Evolutionary conservation across 768 basidiomycete species (phyloP), one percentile per base, ranked within the genome.

Genomic region (Porpolomopsis calyptriformis): DNA sequence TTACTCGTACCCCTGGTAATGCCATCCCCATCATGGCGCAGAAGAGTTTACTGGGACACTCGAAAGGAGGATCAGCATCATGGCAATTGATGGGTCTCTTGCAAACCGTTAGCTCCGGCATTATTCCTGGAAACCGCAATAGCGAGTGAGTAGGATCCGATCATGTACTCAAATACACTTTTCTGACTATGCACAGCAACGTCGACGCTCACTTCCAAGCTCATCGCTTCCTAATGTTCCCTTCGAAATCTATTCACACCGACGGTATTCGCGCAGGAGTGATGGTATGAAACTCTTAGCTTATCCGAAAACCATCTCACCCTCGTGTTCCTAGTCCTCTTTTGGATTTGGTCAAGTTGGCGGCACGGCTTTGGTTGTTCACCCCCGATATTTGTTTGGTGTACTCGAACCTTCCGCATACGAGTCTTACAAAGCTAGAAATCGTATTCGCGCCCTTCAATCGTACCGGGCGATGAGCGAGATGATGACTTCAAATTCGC

Each of bases 261-360:
- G 93, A 97, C 55, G 87, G 89, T 50, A 81, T 97, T 54, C 79
- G 79, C 19, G 86, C 85, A 35, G 89, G 87, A 58, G 72, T 85
- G 46, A 87, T 91, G 89, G 85, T 85, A 55, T 16, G 76, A 63
- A 22, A 23, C 33, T n/a, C 44, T 3, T n/a, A 11, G 2, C 37
- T 8, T n/a, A 25, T 3, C 14, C 4, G 22, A 3, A n/a, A n/a
- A n/a, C 25, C 5, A 8, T 0, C 24, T 29, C 43, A 40, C 22
- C 25, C 16, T 43, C 47, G 23, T 43, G n/a, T 20, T n/a, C 53
- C 20, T 52, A 89, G 81, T 92, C 90, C 1, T 92, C 89, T 11
- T 94, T 94, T 65, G 94, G 96, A 52, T 98, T 98, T 70, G 93
- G 96, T 56, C 96, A 97, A 76, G 94, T 97, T 51, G 96, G 96